Conservation (phyloP, 2,329 filamentous ascomycete genomes). For the Zarea fungicola region DNA sequence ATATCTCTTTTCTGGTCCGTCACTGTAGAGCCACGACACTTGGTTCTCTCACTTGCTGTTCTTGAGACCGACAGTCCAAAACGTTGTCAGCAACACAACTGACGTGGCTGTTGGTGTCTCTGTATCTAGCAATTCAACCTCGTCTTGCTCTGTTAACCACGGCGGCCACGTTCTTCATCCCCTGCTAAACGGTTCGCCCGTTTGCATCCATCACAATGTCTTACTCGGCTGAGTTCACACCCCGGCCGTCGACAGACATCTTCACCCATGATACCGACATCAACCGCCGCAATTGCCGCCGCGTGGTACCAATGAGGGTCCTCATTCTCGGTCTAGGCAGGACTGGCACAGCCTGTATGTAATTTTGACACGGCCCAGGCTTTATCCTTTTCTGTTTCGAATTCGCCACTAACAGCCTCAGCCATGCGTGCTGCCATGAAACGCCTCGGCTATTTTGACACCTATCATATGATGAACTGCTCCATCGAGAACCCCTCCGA, state of each 20-base stretch:
- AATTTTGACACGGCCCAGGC: too few species aligned
- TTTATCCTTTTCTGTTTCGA: not conserved
- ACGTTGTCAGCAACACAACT: too few species aligned
- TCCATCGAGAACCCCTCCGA: conserved; percentile 56
- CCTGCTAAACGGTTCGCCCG: not conserved
- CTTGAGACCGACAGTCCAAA: too few species aligned
- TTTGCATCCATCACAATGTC: conserved; percentile 19
- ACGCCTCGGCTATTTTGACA: conserved; percentile 61
- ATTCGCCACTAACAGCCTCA: conserved; percentile 21
- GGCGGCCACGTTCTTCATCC: not conserved
- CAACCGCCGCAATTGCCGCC: conserved; percentile 58
- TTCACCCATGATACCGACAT: conserved; percentile 64
- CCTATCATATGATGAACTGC: conserved; percentile 70
- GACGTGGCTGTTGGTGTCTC: not conserved
- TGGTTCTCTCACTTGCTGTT: too few species aligned
- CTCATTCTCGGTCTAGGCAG: conserved; percentile 64
- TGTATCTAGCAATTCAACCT: not conserved
- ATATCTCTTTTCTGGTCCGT: too few species aligned
- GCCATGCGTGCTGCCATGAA: conserved; percentile 61
- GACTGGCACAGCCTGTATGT: conserved; percentile 65
- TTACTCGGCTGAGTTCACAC: conserved; percentile 25
- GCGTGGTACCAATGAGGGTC: conserved; percentile 67
- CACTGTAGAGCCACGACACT: too few species aligned
- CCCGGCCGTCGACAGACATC: conserved; percentile 48
- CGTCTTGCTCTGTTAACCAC: not conserved